Conservation (phyloP, 164 flowering plant species). For the Sextonia rubra region DNA sequence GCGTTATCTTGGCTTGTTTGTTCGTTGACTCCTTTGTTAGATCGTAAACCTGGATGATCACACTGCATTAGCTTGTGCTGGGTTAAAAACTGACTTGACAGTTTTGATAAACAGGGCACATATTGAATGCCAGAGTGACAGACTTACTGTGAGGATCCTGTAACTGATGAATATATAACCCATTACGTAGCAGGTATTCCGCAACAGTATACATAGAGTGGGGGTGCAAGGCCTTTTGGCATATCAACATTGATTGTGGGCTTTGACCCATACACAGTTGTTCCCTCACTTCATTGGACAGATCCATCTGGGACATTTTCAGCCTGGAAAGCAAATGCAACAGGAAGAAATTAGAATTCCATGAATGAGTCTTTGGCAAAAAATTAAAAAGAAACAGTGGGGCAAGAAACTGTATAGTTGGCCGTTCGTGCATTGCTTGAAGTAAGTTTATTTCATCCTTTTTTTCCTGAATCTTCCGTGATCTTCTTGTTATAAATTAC, state of each 20-base stretch:
- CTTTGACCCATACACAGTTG: conserved; percentile 83
- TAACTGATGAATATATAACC: conserved; percentile 92
- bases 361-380: conserved; percentile 88
- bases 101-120: conserved; percentile 87
- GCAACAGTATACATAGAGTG: conserved; percentile 96
- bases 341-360: conserved; percentile 93
- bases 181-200: conserved; percentile 97
- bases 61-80: conserved; percentile 96
- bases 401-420: conserved; percentile 87
- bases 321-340: conserved; percentile 98
- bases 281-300: conserved; percentile 89
- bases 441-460: conserved; percentile 35
- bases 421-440: conserved; percentile 94
- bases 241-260: conserved; percentile 92
- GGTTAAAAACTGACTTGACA: conserved; percentile 95
- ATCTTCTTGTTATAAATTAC: too few species aligned
- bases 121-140: conserved; percentile 94
- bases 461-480: too few species aligned
- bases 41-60: conserved; percentile 88
- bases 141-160: conserved; percentile 97
- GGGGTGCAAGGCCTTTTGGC: conserved; percentile 98
- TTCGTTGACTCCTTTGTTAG: too few species aligned
- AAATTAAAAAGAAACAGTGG: conserved; percentile 91
- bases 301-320: conserved; percentile 99
- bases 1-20: too few species aligned